phyloP scores from a whole-genome alignment of 2,329 filamentous ascomycete genomes.

The Colletotrichum sojae region DNA sequence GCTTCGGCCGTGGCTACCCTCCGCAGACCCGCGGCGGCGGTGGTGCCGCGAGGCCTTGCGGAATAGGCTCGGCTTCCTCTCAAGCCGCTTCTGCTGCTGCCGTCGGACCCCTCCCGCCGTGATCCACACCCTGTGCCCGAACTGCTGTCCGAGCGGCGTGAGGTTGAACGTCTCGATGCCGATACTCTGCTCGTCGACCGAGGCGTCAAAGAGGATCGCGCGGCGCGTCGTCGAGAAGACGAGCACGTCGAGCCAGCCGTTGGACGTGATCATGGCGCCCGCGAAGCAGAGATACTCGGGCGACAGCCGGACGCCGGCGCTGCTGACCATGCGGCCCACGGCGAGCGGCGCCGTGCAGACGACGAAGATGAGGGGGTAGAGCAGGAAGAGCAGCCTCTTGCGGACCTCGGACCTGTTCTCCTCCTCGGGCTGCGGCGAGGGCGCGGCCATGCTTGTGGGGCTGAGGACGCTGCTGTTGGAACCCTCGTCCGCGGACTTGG shows the following conservation, averaged over 20 bases:
- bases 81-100: background rate
- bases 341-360: conserved; percentile 73
- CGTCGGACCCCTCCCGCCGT: background rate
- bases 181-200: conserved; percentile 25
- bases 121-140: conserved; percentile 34
- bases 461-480: conserved; percentile 7
- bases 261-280: conserved; percentile 65
- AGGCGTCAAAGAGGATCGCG: conserved; percentile 49
- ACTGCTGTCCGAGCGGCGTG: conserved; percentile 16
- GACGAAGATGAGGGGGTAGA: conserved; percentile 75
- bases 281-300: conserved; percentile 65
- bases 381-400: conserved; percentile 57
- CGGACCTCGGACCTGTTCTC: conserved; percentile 3
- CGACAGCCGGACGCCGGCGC: conserved; percentile 63
- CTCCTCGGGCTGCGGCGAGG: background rate
- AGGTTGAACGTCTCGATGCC: conserved; percentile 30
- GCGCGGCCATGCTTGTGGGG: background rate
- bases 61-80: background rate
- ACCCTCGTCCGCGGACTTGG: background rate
- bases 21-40: background rate
- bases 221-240: conserved; percentile 56
- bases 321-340: conserved; percentile 69
- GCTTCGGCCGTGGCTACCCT: conserved; percentile 11
- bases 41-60: conserved; percentile 8
- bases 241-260: conserved; percentile 61